Evolutionary conservation across 2,329 filamentous ascomycete genomes (phyloP).

Genomic region (Cadophora sp.): DNA sequence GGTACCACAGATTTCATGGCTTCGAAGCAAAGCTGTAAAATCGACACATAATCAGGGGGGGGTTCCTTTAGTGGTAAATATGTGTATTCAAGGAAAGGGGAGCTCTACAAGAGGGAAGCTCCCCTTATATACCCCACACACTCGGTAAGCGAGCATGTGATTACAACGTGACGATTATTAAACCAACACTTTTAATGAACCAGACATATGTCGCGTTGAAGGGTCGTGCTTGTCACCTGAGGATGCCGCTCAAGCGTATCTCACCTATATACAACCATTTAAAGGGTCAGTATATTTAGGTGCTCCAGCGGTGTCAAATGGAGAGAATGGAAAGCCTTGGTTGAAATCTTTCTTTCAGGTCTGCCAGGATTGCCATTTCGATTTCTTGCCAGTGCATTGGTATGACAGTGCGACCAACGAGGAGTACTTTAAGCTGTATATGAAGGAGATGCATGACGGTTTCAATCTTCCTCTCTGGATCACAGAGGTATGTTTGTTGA

Average conservation of each 20-base stretch:
- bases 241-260: constrained; percentile 52
- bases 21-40: no score
- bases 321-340: constrained; percentile 49
- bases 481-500: constrained; percentile 36
- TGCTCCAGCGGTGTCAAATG: constrained; percentile 52
- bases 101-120: no score
- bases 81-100: no score
- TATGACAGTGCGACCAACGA: constrained; percentile 37
- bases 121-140: no score
- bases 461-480: constrained; percentile 18
- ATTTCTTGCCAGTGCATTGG: constrained; percentile 53
- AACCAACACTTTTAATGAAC: no score
- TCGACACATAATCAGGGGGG: no score
- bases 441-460: constrained; percentile 30
- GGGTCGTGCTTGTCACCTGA: constrained; percentile 43
- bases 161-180: no score
- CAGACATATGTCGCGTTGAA: constrained; percentile 17
- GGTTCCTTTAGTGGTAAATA: no score
- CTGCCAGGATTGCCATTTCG: constrained; percentile 51
- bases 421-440: constrained; percentile 50
- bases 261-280: constrained; percentile 51
- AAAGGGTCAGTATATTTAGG: constrained; percentile 38
- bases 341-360: constrained; percentile 47
- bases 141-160: no score
- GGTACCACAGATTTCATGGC: no score